Conservation (phyloP, 169 alveolate genomes). For the Eimeria necatrix region DNA sequence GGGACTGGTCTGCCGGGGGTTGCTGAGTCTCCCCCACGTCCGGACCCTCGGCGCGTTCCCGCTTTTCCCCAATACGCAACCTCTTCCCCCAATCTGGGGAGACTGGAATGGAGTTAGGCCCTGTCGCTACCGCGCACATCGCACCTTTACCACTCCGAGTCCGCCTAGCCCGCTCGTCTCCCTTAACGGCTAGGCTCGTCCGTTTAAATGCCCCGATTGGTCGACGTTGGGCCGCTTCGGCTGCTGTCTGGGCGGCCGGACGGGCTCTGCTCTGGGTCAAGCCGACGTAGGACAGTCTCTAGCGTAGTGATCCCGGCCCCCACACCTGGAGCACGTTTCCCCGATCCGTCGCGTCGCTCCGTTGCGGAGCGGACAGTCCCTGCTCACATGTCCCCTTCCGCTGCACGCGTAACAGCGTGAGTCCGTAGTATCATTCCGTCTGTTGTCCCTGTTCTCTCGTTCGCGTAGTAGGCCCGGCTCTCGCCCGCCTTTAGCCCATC, state of each 20-base stretch:
- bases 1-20: neutral
- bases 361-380: constrained; percentile 16
- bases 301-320: constrained; percentile 13
- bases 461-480: neutral
- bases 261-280: neutral
- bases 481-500: neutral
- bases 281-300: constrained; percentile 4
- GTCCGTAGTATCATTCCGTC: neutral
- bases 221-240: neutral
- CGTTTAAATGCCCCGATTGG: constrained; percentile 13
- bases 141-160: neutral
- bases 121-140: neutral
- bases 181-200: neutral
- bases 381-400: neutral
- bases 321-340: neutral
- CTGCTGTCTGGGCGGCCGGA: neutral
- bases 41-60: no score
- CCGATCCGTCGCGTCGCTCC: neutral
- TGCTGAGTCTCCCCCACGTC: neutral
- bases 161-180: neutral
- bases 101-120: neutral
- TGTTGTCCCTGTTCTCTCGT: neutral
- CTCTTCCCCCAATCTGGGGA: neutral
- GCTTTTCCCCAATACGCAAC: neutral
- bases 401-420: constrained; percentile 7